Conservation (phyloP, 306 rosid species). For the Medicago arabica region DNA sequence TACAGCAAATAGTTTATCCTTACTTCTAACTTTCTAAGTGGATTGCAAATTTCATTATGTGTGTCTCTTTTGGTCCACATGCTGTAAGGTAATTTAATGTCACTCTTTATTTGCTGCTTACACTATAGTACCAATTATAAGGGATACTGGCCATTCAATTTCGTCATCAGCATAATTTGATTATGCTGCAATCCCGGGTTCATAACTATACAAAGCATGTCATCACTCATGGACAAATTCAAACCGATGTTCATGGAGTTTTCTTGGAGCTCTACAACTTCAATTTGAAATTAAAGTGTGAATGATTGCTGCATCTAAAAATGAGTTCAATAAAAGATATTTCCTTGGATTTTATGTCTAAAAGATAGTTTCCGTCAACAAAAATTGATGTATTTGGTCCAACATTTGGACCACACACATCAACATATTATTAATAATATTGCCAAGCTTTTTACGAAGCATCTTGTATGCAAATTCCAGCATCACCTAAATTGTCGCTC, state of each 20-base stretch:
- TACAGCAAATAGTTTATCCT: not conserved
- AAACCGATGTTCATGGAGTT: not conserved
- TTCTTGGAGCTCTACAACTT: not conserved
- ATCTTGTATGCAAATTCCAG: not conserved
- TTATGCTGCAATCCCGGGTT: not conserved
- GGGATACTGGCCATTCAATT: not conserved
- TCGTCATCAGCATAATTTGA: not conserved
- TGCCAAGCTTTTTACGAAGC: too few species aligned
- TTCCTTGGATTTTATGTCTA: too few species aligned
- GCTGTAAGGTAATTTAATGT: not conserved
- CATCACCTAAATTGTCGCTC: slow-evolving; percentile 1
- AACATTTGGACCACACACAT: too few species aligned
- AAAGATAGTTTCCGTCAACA: too few species aligned
- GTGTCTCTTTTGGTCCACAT: not conserved
- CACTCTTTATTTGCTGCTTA: not conserved
- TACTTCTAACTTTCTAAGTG: not conserved
- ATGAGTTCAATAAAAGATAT: too few species aligned
- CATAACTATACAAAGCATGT: not conserved
- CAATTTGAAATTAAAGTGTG: too few species aligned
- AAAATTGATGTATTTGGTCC: too few species aligned
- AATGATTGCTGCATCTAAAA: too few species aligned
- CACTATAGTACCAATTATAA: not conserved
- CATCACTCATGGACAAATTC: too few species aligned
- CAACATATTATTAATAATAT: too few species aligned
- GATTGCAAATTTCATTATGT: too few species aligned